Base-by-base conservation (phyloP, 179 eudicot genomes). In the Gypsophila paniculata region DNA sequence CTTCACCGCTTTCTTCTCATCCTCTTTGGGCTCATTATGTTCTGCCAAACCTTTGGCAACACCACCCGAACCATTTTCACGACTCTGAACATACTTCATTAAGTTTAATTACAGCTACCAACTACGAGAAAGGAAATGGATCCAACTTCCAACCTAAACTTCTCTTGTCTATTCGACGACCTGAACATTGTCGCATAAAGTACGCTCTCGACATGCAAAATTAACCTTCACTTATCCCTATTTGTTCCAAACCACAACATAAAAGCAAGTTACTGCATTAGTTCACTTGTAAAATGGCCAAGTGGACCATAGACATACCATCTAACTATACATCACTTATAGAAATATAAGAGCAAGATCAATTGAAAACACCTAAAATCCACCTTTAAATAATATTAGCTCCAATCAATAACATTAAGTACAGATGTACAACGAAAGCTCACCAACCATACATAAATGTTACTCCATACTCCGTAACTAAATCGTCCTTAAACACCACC, bases 61-160 rank as follows among this genome's bases (percentile, higher is more conserved):
- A 54, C 74, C 79, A 26, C 78, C 67, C 14, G 79, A 71, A 53
- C 81, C 87, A 78, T 82, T 76, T 52, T 65, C 70, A 46, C 46
- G 76, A 72, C 58, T 78, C 73, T 69, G 71, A 81, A 81, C 79
- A 70, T 73, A 53, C 86, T 79, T 88, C 88, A 83, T 87, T 74
- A 85, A 84, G 89, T 85, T 68, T 86, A 83, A 75, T 82, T 85
- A 75, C 84, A 82, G 64, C 72, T 71, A 75, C 83, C 84, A 71
- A 69, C 36, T 61, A 76, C 64, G 54, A 82, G 68, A 46, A 79
- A 23, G 58, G 78, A 74, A 75, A 80, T 63, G 54, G 81, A 77
- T 46, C 79, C 74, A 52, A 70, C 71, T 38, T 67, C 68, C 68
- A 72, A 68, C 71, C 73, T 73, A 48, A 76, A 46, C 74, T 71